Evolutionary conservation across 805 yeast genomes (phyloP), one percentile per base, ranked within the genome.

Genomic region (Helenozyma baotianmanensis): DNA sequence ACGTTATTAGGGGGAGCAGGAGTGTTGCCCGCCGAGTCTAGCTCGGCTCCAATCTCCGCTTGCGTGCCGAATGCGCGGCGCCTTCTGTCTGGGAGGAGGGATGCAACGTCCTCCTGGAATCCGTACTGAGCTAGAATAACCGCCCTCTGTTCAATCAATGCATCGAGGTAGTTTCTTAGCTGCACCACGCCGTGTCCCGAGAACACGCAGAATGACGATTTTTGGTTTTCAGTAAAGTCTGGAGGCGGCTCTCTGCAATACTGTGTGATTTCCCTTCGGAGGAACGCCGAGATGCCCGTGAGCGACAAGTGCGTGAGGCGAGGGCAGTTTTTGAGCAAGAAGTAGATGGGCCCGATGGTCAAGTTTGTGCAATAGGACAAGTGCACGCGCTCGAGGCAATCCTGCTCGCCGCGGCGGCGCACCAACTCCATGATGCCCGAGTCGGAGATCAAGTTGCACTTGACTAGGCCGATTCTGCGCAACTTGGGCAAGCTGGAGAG

Each of bases 231-330:
- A 33, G 81, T 88, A 56, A 92, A 89, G 48, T 88, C 97, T 9
- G 83, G 77, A 4, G 98, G 97, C 2, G 97, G 92, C 7, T 81
- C 84, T 18, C 97, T 80, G 56, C 97, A 89, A 58, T 78, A 89
- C 43, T 76, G 78, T 1, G 90, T 82, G 30, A 90, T 78, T 50
- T 90, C 97, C 8, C 81, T 72, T 39, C 95, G 72, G 53, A 90
- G 70, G 61, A 92, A 90, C n/a, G 95, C 83, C 1, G 81, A 69
- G 16, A 90, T 88, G 0, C 97, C 98, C 0, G 97, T 92, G 39
- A 90, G 69, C 9, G 96, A 85, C 39, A 90, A 69, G 58, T 90
- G 98, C 1, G 96, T 88, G 36, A 90, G 66, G 43, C 80, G 76
- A 3, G 94, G 95, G 51, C 97, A 90, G 29, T 80, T 74, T 57